Evolutionary conservation across 2,329 filamentous ascomycete genomes (phyloP).

Genomic region (Chalaropsis ovoidea): DNA sequence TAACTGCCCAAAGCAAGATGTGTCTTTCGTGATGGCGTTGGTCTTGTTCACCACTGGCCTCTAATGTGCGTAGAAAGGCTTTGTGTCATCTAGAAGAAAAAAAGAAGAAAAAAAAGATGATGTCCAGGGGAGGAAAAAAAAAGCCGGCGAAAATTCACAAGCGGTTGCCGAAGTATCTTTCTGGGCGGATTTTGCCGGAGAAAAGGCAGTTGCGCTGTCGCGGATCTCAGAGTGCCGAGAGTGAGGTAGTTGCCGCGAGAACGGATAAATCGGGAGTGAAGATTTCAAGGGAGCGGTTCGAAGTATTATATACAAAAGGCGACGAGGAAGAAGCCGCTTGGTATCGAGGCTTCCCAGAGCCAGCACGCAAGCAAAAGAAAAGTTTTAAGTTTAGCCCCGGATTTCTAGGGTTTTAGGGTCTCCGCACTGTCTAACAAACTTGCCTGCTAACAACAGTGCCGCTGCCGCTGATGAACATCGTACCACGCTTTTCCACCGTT

Average conservation of each 20-base stretch:
- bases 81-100: not conserved
- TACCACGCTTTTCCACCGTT: not conserved
- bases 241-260: not conserved
- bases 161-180: not conserved
- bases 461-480: not conserved
- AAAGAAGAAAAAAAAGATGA: not conserved
- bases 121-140: not conserved
- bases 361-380: not conserved
- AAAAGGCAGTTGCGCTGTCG: not conserved
- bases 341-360: not conserved
- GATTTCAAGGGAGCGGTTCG: no score
- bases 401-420: constrained; percentile 9
- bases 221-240: not conserved
- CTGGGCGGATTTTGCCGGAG: not conserved
- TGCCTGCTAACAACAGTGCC: not conserved
- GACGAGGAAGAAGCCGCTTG: not conserved
- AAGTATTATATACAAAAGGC: not conserved
- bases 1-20: not conserved
- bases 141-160: not conserved
- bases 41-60: not conserved
- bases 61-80: not conserved
- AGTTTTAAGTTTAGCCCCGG: not conserved
- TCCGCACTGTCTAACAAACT: not conserved
- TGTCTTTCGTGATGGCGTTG: not conserved
- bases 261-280: not conserved